Conservation (phyloP, 2,329 filamentous ascomycete species). For the Onygenales sp. region DNA sequence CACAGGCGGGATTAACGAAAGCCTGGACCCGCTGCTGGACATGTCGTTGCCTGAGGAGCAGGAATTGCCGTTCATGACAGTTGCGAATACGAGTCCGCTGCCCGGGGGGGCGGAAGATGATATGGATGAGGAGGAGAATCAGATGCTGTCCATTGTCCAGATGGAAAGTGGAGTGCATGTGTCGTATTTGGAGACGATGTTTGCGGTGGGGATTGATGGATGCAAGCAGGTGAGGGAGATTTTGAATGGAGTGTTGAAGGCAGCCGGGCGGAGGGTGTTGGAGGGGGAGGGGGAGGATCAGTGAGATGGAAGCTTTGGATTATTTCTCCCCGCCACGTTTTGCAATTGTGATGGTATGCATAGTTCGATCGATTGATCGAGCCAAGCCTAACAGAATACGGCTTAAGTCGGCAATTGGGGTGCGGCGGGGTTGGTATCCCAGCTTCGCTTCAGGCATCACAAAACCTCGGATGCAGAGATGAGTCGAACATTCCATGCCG, state of each 20-base stretch:
- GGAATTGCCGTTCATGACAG: constrained; percentile 80
- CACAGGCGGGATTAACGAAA: constrained; percentile 25
- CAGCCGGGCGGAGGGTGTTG: constrained; percentile 11
- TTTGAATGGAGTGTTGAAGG: constrained; percentile 68
- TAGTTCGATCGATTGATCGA: no score
- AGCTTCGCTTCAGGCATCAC: no score
- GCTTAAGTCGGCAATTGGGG: no score
- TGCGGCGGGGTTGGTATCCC: no score
- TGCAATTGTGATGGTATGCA: no score
- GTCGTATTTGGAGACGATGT: constrained; percentile 73
- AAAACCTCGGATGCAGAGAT: no score
- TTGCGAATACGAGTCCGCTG: constrained; percentile 53
- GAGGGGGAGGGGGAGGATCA: constrained; percentile 7
- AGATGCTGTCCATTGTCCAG: constrained; percentile 64
- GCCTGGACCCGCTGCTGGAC: constrained; percentile 34
- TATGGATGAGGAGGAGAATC: constrained; percentile 45
- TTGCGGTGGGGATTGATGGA: constrained; percentile 84
- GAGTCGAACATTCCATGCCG: no score
- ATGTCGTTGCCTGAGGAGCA: constrained; percentile 42
- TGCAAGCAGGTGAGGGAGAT: constrained; percentile 78
- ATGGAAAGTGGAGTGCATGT: constrained; percentile 87
- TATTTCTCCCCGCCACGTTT: no score
- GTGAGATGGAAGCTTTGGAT: no score
- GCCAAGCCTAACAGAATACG: no score
- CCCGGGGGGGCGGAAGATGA: constrained; percentile 45